A percentile compares a stretch with the other conserved stretches of the same genome.
phyloP scores from a whole-genome alignment of 441 rosid genomes.

The Populus hybrid region DNA sequence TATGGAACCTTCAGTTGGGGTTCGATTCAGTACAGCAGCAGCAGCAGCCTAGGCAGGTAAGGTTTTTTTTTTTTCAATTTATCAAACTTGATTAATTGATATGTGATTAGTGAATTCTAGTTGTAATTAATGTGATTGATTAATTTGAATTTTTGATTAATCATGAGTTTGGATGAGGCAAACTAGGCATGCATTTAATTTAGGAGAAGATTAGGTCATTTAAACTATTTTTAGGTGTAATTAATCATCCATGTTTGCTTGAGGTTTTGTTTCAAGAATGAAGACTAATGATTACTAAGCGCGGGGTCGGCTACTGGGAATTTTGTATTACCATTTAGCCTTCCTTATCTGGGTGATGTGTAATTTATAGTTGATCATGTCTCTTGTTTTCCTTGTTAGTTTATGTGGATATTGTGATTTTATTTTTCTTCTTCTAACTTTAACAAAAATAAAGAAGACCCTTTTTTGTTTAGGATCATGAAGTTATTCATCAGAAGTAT shows the following conservation, averaged over 20 bases:
- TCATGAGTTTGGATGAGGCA: conserved; percentile 8
- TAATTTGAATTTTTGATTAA: conserved; percentile 5
- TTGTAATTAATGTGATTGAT: conserved; percentile 30
- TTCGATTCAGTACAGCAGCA: conserved; percentile 63
- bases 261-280: neutral
- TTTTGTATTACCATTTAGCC: neutral
- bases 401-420: neutral
- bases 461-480: no score
- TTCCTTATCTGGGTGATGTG: neutral
- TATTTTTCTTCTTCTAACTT: neutral
- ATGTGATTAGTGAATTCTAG: conserved; percentile 9
- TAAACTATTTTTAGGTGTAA: conserved; percentile 9
- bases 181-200: conserved; percentile 18
- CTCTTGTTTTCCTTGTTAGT: neutral
- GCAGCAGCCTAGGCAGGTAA: conserved; percentile 66
- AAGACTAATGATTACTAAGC: neutral
- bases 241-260: neutral
- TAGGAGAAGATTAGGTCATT: conserved; percentile 13
- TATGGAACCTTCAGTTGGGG: conserved; percentile 63
- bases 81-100: conserved; percentile 9
- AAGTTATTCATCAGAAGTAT: no score
- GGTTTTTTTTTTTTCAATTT: conserved; percentile 9
- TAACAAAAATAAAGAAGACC: neutral
- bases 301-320: neutral
- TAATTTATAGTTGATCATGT: neutral